Evolutionary conservation across 495 filamentous ascomycete species (phyloP).

Genomic region (Cercophora samala): DNA sequence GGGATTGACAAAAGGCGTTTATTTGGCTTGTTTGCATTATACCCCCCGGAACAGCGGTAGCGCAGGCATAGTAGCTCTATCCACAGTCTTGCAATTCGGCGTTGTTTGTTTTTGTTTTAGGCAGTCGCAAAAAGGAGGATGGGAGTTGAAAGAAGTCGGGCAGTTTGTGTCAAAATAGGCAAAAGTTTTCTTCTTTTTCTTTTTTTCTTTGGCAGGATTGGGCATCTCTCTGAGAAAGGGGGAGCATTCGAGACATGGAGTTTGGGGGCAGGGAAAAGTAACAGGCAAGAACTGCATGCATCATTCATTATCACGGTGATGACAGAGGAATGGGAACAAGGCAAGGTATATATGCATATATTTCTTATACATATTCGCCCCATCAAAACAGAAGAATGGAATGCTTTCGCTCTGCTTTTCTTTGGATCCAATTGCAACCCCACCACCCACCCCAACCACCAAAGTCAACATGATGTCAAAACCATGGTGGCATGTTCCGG

Average conservation of each 20-base stretch:
- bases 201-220: too few species aligned
- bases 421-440: too few species aligned
- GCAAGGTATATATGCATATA: not conserved
- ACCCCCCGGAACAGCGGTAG: not conserved
- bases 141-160: not conserved
- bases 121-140: not conserved
- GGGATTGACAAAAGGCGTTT: not conserved
- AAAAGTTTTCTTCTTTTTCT: not conserved
- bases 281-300: not conserved
- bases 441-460: too few species aligned
- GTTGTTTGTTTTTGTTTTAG: not conserved
- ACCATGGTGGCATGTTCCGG: too few species aligned
- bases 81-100: not conserved
- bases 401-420: too few species aligned
- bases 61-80: not conserved
- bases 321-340: not conserved
- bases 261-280: not conserved
- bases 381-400: not conserved
- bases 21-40: slow-evolving; percentile 11
- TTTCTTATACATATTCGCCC: too few species aligned
- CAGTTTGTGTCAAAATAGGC: not conserved
- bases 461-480: too few species aligned
- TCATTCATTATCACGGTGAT: not conserved
- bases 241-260: not conserved
- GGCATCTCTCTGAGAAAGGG: too few species aligned